Base-by-base conservation (phyloP, 768 basidiomycete species). In the Leccinum longicurvipes region DNA sequence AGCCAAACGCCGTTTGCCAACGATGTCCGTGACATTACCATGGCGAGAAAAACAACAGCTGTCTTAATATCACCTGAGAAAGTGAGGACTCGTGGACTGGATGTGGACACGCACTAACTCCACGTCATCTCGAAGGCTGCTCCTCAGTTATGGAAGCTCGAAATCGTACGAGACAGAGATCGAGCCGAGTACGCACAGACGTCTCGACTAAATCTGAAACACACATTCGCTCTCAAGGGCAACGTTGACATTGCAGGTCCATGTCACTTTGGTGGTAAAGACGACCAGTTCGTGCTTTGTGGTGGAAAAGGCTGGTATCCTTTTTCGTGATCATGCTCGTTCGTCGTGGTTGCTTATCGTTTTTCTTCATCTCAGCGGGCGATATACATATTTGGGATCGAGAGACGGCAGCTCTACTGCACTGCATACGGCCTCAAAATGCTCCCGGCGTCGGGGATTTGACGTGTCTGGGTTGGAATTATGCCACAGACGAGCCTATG, bases 331-430 rank as follows among this genome's bases (percentile, higher is more conserved):
- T 39, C 21, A 10, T 51, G 11, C 11, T 23, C n/a, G n/a, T 17
- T 34, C 1, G 28, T 39, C 19, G 4, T 9, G 39, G 4, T 54
- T 39, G 32, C 54, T 58, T 14, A 54, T 50, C 6, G 8, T 19
- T 41, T n/a, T n/a, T 54, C 41, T n/a, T n/a, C 19, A 44, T 45
- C 23, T 32, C 57, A 91, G 90, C 81, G 57, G 91, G 91, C 4
- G 87, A 91, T 63, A 85, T 93, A 14, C 86, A 89, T 64, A 88
- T 92, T 12, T 93, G 91, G 91, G 91, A 93, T 63, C 82, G 84
- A 56, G 89, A 91, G 71, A 87, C 86, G 11, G 91, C 82, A 6
- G 78, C 82, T 8, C 73, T 90, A 1, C 75, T 93, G 3, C 89
- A 90, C 58, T 80, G 84, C 59, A 78, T 93, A 60, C 82, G 80